Conservation (phyloP, 257 asterid species). For the Ilex aquifolium region DNA sequence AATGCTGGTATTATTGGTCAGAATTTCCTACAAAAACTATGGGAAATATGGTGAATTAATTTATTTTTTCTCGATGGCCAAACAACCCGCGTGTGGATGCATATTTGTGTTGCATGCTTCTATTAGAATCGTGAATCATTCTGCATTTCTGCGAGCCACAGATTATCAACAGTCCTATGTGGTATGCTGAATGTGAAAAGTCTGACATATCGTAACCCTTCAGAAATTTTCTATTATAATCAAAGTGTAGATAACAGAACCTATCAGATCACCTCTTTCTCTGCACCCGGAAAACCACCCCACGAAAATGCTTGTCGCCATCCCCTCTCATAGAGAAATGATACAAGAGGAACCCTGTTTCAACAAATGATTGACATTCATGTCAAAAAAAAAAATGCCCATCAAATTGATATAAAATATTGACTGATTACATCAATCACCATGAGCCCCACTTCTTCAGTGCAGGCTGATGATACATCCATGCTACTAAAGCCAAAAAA, state of each 20-base stretch:
- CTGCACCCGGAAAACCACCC: slow-evolving; percentile 97
- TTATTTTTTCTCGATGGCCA: too few relatives aligned
- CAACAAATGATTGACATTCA: slow-evolving; percentile 2
- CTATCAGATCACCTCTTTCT: slow-evolving; percentile 49
- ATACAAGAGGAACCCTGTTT: slow-evolving; percentile 57
- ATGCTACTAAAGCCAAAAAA: background rate
- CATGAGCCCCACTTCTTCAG: too few relatives aligned
- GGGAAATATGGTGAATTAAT: too few relatives aligned
- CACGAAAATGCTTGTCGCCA: slow-evolving; percentile 79
- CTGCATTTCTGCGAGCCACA: background rate
- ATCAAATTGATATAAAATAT: slow-evolving; percentile 2
- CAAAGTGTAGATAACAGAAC: background rate
- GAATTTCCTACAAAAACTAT: too few relatives aligned
- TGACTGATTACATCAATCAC: too few relatives aligned
- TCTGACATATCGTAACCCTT: background rate
- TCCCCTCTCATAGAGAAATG: slow-evolving; percentile 86
- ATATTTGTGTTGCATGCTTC: too few relatives aligned
- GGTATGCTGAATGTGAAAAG: too few relatives aligned
- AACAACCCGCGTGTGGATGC: too few relatives aligned
- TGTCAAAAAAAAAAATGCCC: slow-evolving; percentile 3
- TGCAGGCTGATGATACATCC: background rate
- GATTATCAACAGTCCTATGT: background rate
- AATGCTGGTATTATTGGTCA: too few relatives aligned
- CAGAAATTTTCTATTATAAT: too few relatives aligned
- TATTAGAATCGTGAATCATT: too few relatives aligned